Evolutionary conservation across 305 asterid species (phyloP), one percentile per base, ranked within the genome.

Genomic region (Solanum hybrid): DNA sequence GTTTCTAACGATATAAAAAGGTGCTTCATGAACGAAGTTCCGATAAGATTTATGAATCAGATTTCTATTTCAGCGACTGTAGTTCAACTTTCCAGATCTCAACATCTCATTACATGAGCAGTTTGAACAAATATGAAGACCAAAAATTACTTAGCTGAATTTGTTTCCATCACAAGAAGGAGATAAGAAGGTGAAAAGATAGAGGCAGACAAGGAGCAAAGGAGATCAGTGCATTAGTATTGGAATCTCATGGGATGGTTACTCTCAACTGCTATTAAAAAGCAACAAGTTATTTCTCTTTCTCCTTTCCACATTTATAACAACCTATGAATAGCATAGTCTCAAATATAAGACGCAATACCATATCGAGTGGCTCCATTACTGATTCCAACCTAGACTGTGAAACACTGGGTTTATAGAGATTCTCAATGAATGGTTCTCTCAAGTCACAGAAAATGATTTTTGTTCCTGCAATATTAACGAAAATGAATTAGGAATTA

Each of bases 391-490:
- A 90, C 92, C 99, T 93, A 81, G 95, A 94, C 91, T 95, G 96
- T 51, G 97, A 88, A 84, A 93, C 99, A 91, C 93, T 96, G 89
- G 99, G 98, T 92, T 91, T 96, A 86, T 98, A 96, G 26, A 98
- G 98, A 89, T 96, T 94, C 72, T 96, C 98, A 72, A 96, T 95
- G 92, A 98, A 96, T 22, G 94, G 91, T 91, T 95, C 99, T 90
- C 99, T 94, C 93, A 98, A 92, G 92, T 98, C 99, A 98, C 98
- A 96, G 92, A 96, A 98, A 42, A 97, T 93, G 75, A 95, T 93
- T 94, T 98, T 98, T 46, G 96, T 96, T 91, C 99, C 99, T 96
- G 92, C 86, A 91, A 34, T 36, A 76, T 84, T 75, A 37, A 80
- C 85, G 79, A 88, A 84, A 87, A 31, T 42, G 32, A 88, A 26